Conservation (phyloP, 371 early-diverging fungal species). For the Mucor sp. region DNA sequence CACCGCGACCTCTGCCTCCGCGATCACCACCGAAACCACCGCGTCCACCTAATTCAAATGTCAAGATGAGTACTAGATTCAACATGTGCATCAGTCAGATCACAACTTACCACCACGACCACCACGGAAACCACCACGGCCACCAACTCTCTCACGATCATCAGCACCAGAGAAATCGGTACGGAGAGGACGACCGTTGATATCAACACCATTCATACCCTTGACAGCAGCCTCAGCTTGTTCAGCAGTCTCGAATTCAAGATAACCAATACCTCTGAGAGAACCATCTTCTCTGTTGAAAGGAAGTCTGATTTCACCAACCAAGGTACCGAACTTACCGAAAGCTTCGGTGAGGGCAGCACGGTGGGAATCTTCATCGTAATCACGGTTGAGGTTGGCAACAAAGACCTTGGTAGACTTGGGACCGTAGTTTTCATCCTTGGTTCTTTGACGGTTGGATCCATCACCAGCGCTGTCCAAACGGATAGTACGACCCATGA, state of each 20-base stretch:
- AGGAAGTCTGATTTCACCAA: constrained; percentile 63
- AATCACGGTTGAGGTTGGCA: constrained; percentile 91
- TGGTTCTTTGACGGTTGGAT: constrained; percentile 19
- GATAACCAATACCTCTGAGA: constrained; percentile 77
- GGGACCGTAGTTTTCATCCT: constrained; percentile 38
- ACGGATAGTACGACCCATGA: constrained; percentile 68
- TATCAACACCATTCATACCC: constrained; percentile 63
- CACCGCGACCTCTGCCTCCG: no score
- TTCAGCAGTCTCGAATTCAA: constrained; percentile 64
- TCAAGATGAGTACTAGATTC: no score
- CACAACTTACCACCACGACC: constrained; percentile 13
- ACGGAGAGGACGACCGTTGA: constrained; percentile 73
- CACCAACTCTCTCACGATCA: constrained; percentile 31
- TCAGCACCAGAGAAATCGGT: constrained; percentile 60
- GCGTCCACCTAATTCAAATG: constrained; percentile 17
- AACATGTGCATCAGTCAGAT: no score
- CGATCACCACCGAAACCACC: constrained; percentile 48
- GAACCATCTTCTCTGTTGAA: constrained; percentile 62
- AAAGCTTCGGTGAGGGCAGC: constrained; percentile 80
- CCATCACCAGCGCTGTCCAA: constrained; percentile 45
- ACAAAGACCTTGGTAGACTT: constrained; percentile 79
- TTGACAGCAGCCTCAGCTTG: constrained; percentile 70
- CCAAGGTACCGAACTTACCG: constrained; percentile 84
- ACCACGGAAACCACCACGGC: constrained; percentile 16
- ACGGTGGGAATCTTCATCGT: constrained; percentile 89